Base-by-base conservation (phyloP, 2,329 filamentous ascomycete genomes). In the Phialophora tarda region DNA sequence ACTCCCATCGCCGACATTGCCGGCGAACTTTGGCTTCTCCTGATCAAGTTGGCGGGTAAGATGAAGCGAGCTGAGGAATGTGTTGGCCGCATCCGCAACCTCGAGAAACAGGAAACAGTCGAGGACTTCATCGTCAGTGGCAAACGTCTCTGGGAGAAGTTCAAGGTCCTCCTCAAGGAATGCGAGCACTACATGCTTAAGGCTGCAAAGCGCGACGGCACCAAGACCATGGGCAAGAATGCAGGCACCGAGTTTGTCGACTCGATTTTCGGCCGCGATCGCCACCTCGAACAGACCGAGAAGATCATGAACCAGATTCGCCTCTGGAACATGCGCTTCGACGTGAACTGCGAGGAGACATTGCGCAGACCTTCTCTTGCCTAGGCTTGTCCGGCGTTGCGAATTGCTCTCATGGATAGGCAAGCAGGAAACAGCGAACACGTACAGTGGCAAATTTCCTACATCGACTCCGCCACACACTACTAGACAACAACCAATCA, bases 181-280 rank as follows among this genome's bases (percentile, higher is more conserved):
- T 98, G 95, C 77, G 95, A 99, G 82, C 86, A 90, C 57, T 96
- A 91, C 77, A 99, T 99, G 95, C 91, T 95, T 83, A 92, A 91
- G 82, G 91, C 90, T 51, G 89, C 90, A 73, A 94, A 92, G 84
- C 86, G 81, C 68, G 85, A 91, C 79, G 84, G 80, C 65, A 82
- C 84, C 72, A 89, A 89, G 78, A 89, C 89, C 77, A 91, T 98
- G 79, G 94, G 93, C 76, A 93, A 93, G 83, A 94, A 92, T 78
- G 92, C 92, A 62, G 95, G 95, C 59, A 90, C 91, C 73, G 93
- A 97, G 82, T 98, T 99, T 75, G 94, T 99, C 75, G 90, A 97
- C 78, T 93, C 92, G 60, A 91, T 99, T 73, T 98, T 98, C 74
- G 94, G 93, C 71, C 89, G 91, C 69, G 94, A 98, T 76, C 87